phyloP scores from a whole-genome alignment of 345 rosid species.

The Lumnitzera racemosa region DNA sequence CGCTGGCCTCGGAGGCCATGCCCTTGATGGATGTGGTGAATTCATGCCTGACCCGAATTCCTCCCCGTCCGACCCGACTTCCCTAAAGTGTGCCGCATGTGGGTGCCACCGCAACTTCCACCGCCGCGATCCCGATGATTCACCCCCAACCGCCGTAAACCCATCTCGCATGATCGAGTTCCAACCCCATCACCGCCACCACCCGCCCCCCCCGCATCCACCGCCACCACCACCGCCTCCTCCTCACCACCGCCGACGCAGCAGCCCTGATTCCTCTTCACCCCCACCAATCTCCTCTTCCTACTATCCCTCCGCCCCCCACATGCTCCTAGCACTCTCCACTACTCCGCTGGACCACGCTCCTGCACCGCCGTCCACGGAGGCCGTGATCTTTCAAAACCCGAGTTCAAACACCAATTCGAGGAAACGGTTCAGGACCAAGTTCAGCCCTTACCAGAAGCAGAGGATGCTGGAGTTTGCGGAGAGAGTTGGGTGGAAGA shows the following conservation, averaged over 20 bases:
- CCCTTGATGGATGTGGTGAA: slow-evolving; percentile 52
- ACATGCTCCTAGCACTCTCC: slow-evolving; percentile 17
- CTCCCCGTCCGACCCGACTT: slow-evolving; percentile 8
- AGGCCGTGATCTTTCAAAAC: not conserved
- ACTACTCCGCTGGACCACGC: not conserved
- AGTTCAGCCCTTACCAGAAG: slow-evolving; percentile 20
- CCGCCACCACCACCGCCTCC: slow-evolving; percentile 11
- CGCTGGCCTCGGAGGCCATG: slow-evolving; percentile 43
- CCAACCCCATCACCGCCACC: slow-evolving; percentile 20
- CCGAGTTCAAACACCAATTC: not conserved
- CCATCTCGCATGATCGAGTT: slow-evolving; percentile 15
- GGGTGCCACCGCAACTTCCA: slow-evolving; percentile 54
- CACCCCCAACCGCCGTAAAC: slow-evolving; percentile 1
- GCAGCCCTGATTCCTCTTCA: slow-evolving; percentile 22
- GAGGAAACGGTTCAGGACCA: slow-evolving; percentile 21
- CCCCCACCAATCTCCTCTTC: slow-evolving; percentile 30
- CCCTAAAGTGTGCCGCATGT: slow-evolving; percentile 46
- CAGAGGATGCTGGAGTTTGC: slow-evolving; percentile 14
- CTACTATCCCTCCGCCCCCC: slow-evolving; percentile 27
- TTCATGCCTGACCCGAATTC: slow-evolving; percentile 31
- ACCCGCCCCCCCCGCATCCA: slow-evolving; percentile 10
- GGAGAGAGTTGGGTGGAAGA: slow-evolving; percentile 2
- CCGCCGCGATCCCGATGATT: slow-evolving; percentile 16
- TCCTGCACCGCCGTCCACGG: slow-evolving; percentile 9
- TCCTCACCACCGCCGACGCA: not conserved